Evolutionary conservation across 331 rosid species (phyloP).

Genomic region (Pyrus hybrid): DNA sequence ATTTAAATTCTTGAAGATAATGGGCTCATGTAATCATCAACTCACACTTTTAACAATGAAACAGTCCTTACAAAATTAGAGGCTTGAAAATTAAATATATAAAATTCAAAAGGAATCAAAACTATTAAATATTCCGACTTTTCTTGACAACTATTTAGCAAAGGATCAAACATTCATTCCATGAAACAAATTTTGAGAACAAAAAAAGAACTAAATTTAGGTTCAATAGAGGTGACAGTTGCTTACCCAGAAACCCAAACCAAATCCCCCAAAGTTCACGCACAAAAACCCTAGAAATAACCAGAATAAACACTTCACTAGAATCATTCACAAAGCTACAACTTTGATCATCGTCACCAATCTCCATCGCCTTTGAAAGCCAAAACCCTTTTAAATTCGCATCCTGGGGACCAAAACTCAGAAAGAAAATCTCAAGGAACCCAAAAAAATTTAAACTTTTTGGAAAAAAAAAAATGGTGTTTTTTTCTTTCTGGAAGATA

Average conservation of each 20-base stretch:
- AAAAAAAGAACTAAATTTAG: not conserved
- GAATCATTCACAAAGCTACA: conserved; percentile 4
- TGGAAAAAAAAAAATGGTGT: not conserved
- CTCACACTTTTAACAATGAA: too few species aligned
- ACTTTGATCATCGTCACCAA: conserved; percentile 5
- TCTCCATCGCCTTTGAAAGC: conserved; percentile 12
- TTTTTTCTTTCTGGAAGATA: not conserved
- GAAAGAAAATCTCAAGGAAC: not conserved
- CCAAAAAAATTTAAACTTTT: not conserved
- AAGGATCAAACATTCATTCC: not conserved
- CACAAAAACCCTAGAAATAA: conserved; percentile 31
- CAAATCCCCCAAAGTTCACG: conserved; percentile 18
- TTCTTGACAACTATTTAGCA: not conserved
- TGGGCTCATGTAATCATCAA: conserved; percentile 4
- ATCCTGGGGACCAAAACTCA: conserved; percentile 6
- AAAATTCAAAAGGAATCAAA: not conserved
- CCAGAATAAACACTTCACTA: conserved; percentile 3
- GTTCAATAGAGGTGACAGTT: conserved; percentile 1
- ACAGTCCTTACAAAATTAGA: not conserved
- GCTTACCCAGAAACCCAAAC: conserved; percentile 20
- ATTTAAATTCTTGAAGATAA: conserved; percentile 12
- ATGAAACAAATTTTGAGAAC: not conserved
- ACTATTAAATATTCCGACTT: not conserved
- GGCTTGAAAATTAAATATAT: not conserved
- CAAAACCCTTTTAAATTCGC: conserved; percentile 1